These are phyloP conservation scores for Dryadomyces sulphureus DNA, from an alignment of 2,329 filamentous ascomycete species.

Conservation along the genomic window DNA sequence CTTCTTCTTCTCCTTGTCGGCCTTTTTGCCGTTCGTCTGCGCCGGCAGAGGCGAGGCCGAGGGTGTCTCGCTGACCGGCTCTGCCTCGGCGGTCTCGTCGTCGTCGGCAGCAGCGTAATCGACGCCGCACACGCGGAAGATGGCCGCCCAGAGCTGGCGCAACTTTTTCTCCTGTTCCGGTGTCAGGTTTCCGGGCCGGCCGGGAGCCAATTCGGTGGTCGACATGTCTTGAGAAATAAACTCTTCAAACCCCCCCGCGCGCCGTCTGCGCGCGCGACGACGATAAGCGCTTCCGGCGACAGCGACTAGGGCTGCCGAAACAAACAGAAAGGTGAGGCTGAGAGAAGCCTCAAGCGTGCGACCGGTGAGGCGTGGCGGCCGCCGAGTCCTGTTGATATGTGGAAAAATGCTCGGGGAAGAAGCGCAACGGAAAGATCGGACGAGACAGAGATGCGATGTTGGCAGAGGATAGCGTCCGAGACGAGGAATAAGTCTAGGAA, in stretches of 20 bases:
- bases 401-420: background rate
- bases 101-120: constrained; percentile 19
- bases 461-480: background rate
- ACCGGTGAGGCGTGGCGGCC: background rate
- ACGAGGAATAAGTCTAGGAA: background rate
- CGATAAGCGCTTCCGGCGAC: constrained; percentile 1
- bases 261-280: too few species aligned
- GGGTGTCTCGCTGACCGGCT: constrained; percentile 4
- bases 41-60: constrained; percentile 10
- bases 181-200: constrained; percentile 78
- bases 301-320: constrained; percentile 2
- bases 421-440: background rate
- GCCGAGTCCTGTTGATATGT: background rate
- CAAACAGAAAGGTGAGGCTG: background rate
- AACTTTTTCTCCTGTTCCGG: constrained; percentile 78
- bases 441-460: background rate
- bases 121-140: constrained; percentile 64
- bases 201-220: constrained; percentile 38
- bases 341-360: constrained; percentile 7
- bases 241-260: too few species aligned
- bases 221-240: too few species aligned
- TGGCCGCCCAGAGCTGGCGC: constrained; percentile 67
- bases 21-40: constrained; percentile 12
- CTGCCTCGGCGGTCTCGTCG: constrained; percentile 9
- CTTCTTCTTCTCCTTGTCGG: constrained; percentile 15